Evolutionary conservation across 1,139 yeast species (phyloP).

Genomic region (Magnusiomyces fungicola): DNA sequence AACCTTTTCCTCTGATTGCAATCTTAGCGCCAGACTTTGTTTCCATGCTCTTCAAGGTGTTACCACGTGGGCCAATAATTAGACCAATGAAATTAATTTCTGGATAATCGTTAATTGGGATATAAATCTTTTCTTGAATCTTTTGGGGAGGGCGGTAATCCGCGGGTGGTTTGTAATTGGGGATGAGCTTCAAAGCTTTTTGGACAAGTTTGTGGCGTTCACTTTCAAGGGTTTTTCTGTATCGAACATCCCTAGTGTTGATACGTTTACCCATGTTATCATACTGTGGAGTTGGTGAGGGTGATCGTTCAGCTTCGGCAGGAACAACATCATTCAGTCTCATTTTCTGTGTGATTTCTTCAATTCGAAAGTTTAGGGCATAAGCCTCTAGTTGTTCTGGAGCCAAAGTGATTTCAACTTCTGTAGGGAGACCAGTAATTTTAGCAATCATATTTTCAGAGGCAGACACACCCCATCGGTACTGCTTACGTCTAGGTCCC

Average conservation of each 20-base stretch:
- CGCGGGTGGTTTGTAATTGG: conserved; percentile 74
- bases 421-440: conserved; percentile 34
- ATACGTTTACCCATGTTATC: conserved; percentile 75
- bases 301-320: conserved; percentile 42
- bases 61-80: conserved; percentile 92
- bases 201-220: conserved; percentile 78
- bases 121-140: conserved; percentile 71
- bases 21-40: conserved; percentile 78
- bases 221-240: conserved; percentile 54
- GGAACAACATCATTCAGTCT: conserved; percentile 41
- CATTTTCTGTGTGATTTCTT: conserved; percentile 64
- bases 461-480: conserved; percentile 31
- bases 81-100: conserved; percentile 90
- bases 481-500: conserved; percentile 16
- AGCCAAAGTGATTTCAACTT: conserved; percentile 51
- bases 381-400: conserved; percentile 83
- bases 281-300: conserved; percentile 91
- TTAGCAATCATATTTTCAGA: conserved; percentile 29
- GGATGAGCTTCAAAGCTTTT: conserved; percentile 60
- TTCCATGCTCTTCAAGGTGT: conserved; percentile 74
- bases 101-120: conserved; percentile 84
- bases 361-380: conserved; percentile 65
- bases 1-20: conserved; percentile 88
- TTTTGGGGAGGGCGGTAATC: conserved; percentile 69
- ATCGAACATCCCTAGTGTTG: conserved; percentile 72